phyloP scores from a whole-genome alignment of 1,284 basidiomycete genomes.

The Marasmius sp. region DNA sequence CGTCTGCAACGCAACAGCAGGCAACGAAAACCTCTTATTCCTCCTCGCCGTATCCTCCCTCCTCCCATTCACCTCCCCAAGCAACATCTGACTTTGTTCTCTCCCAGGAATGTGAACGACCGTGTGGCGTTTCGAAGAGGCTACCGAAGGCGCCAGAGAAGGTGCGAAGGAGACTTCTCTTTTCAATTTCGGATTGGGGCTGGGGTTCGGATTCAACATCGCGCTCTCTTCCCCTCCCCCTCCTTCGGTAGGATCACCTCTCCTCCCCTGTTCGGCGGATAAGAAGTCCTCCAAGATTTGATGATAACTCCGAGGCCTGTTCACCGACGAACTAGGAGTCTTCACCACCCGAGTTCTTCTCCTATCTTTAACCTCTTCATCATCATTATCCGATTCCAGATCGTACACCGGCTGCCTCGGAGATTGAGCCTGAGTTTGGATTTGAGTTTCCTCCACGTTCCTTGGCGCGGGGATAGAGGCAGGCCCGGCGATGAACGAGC shows the following conservation, averaged over 20 bases:
- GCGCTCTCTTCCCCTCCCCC: slow-evolving; percentile 12
- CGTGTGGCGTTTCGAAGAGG: slow-evolving; percentile 17
- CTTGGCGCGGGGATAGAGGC: background rate
- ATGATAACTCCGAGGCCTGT: slow-evolving; percentile 58
- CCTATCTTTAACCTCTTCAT: background rate
- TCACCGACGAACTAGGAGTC: slow-evolving; percentile 32
- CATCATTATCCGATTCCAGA: slow-evolving; percentile 2
- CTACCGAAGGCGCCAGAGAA: slow-evolving; percentile 12
- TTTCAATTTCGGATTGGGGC: background rate
- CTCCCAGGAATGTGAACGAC: background rate
- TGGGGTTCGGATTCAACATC: background rate
- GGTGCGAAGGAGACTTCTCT: slow-evolving; percentile 11
- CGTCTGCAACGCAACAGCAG: slow-evolving; percentile 71
- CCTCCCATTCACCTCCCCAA: slow-evolving; percentile 16
- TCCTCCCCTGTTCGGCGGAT: slow-evolving; percentile 24
- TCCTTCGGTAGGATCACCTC: slow-evolving; percentile 19
- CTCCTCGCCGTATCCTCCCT: slow-evolving; percentile 62
- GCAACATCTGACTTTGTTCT: slow-evolving; percentile 1
- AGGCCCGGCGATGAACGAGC: slow-evolving; percentile 25
- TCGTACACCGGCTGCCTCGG: background rate
- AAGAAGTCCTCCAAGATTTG: slow-evolving; percentile 67
- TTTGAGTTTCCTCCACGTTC: background rate
- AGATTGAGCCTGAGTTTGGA: background rate
- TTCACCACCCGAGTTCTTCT: slow-evolving; percentile 5
- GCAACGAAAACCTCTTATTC: slow-evolving; percentile 70